Conservation (phyloP, 352 stramenopile species). For the Phytophthora gonapodyides region DNA sequence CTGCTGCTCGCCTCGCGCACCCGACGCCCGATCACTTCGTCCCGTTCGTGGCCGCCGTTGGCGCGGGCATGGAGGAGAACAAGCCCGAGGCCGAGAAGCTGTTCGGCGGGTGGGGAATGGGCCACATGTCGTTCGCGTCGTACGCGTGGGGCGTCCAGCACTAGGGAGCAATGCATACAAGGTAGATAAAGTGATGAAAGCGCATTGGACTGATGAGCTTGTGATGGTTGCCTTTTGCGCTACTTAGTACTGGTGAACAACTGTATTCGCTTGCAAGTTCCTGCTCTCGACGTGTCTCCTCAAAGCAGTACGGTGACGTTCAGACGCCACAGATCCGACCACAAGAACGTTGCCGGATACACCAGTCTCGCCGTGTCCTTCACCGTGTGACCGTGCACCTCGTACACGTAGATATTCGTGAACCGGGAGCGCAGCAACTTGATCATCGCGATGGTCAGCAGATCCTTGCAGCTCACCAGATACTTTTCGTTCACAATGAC, state of each 20-base stretch:
- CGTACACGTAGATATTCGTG: conserved; percentile 39
- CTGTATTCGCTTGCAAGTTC: too few species aligned
- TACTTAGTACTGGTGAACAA: too few species aligned
- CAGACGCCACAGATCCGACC: conserved; percentile 29
- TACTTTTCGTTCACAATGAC: conserved; percentile 47
- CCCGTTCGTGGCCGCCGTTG: conserved; percentile 43
- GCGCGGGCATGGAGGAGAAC: conserved; percentile 40
- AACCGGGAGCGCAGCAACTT: conserved; percentile 31
- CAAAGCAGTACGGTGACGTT: conserved; percentile 36
- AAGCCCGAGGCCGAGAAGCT: conserved; percentile 23
- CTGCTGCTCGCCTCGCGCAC: conserved; percentile 35
- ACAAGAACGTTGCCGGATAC: conserved; percentile 35
- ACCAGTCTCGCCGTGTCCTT: conserved; percentile 39
- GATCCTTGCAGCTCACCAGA: conserved; percentile 38
- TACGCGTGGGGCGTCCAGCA: conserved; percentile 31
- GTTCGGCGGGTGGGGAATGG: conserved; percentile 25
- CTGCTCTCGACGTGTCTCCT: neutral
- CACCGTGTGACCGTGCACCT: conserved; percentile 37
- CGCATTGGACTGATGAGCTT: too few species aligned
- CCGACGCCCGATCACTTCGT: conserved; percentile 46
- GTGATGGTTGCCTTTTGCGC: too few species aligned
- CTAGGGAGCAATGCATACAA: neutral
- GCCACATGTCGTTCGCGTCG: conserved; percentile 38
- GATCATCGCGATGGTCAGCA: conserved; percentile 35
- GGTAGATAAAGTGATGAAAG: too few species aligned